Percentiles rank a stretch among this genome's conserved stretches.
phyloP scores from a whole-genome alignment of 208 protist species.

The Trypanosoma vivax region DNA sequence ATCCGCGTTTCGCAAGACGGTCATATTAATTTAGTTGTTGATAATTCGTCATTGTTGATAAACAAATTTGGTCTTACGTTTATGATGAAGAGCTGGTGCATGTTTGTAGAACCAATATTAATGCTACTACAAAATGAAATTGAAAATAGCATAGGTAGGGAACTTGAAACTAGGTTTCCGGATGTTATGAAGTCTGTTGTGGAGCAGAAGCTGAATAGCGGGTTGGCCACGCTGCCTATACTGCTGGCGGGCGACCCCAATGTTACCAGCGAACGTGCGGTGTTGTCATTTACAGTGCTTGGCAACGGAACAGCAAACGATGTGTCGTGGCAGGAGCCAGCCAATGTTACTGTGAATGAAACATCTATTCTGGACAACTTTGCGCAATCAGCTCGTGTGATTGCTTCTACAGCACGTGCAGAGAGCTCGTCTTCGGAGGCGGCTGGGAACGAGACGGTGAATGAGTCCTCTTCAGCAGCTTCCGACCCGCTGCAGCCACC shows the following conservation, averaged over 20 bases:
- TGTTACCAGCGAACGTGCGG: constrained; percentile 26
- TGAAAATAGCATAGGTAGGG: constrained; percentile 29
- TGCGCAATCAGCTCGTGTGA: too few species aligned
- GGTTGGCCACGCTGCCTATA: constrained; percentile 1
- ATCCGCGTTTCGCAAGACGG: too few species aligned
- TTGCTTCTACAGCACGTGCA: too few species aligned
- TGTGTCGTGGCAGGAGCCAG: too few species aligned
- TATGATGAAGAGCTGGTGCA: constrained; percentile 35
- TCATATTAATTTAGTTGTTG: too few species aligned
- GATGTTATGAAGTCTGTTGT: constrained; percentile 12
- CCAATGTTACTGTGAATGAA: too few species aligned
- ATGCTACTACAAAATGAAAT: constrained; percentile 51
- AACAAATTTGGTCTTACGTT: too few species aligned
- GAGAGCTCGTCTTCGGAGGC: background rate
- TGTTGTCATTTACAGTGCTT: constrained; percentile 16
- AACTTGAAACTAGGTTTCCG: constrained; percentile 33
- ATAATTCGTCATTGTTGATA: too few species aligned
- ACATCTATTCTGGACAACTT: too few species aligned
- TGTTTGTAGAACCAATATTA: constrained; percentile 31
- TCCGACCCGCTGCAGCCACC: background rate
- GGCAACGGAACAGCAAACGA: too few species aligned
- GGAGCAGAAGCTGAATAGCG: constrained; percentile 17
- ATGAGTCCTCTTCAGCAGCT: too few species aligned
- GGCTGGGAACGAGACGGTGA: background rate
- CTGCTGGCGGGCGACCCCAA: constrained; percentile 10